phyloP scores from a whole-genome alignment of 108 stramenopile species.

The Cyclotella choctawhatcheeana region DNA sequence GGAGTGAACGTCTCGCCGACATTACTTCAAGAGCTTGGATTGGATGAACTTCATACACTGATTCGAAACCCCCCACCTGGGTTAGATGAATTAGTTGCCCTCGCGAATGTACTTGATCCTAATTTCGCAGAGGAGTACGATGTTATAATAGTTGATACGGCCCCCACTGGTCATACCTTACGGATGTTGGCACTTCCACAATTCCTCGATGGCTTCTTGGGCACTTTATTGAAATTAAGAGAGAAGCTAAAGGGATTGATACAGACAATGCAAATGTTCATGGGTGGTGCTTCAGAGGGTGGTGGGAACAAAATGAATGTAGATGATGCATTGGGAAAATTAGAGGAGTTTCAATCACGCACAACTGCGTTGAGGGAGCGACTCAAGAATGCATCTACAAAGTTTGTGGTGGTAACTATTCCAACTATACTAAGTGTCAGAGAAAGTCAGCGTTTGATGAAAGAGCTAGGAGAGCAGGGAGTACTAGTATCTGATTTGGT shows the following conservation, averaged over 20 bases:
- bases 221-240: constrained; percentile 78
- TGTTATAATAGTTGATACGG: constrained; percentile 91
- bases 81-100: constrained; percentile 92
- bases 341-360: constrained; percentile 77
- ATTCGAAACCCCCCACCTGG: constrained; percentile 95
- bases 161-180: constrained; percentile 93
- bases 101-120: constrained; percentile 84
- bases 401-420: constrained; percentile 92
- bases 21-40: constrained; percentile 74
- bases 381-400: constrained; percentile 64
- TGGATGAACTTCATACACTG: constrained; percentile 77
- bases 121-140: constrained; percentile 75
- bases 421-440: constrained; percentile 86
- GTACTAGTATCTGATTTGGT: constrained; percentile 80
- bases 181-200: constrained; percentile 87
- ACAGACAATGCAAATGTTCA: constrained; percentile 71
- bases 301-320: constrained; percentile 45
- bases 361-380: constrained; percentile 54
- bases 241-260: constrained; percentile 75
- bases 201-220: constrained; percentile 86
- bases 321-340: constrained; percentile 67
- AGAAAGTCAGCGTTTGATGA: constrained; percentile 81
- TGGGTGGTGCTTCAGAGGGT: constrained; percentile 57
- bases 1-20: constrained; percentile 60
- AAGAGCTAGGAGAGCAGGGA: constrained; percentile 68